These are phyloP conservation scores for Eucalyptus polyanthemos DNA, from an alignment of 345 rosid genomes.

Conservation along the genomic window DNA sequence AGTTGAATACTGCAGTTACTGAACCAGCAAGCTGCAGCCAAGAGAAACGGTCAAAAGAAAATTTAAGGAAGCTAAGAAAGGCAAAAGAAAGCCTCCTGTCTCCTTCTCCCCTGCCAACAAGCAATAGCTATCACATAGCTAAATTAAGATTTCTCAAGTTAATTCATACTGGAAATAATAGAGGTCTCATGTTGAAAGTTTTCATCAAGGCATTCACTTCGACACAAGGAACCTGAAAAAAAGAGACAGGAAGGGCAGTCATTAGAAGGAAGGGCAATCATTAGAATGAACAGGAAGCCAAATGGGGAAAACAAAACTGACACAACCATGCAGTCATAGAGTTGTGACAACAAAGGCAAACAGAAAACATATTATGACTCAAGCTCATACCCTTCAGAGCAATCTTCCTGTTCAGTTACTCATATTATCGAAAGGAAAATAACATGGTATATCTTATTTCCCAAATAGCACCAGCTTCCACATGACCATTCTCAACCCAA, in stretches of 20 bases:
- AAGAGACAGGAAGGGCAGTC: not conserved
- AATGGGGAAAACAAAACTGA: not conserved
- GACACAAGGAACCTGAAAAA: slow-evolving; percentile 73
- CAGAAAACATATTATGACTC: not conserved
- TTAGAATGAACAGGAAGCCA: not conserved
- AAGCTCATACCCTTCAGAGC: not conserved
- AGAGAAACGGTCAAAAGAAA: not conserved
- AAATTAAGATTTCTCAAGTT: not conserved
- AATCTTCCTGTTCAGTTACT: not conserved
- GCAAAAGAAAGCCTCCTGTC: not conserved
- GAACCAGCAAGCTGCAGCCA: slow-evolving; percentile 87
- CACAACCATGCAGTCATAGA: not conserved
- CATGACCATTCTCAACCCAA: not conserved
- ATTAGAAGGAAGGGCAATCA: not conserved
- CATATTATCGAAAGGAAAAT: not conserved
- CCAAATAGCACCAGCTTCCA: not conserved
- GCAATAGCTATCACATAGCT: not conserved
- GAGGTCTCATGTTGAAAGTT: slow-evolving; percentile 88
- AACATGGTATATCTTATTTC: not conserved
- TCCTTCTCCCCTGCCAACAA: not conserved
- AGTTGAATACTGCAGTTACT: slow-evolving; percentile 93
- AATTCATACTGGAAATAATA: slow-evolving; percentile 65
- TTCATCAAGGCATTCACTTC: slow-evolving; percentile 90
- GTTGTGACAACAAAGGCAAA: not conserved
- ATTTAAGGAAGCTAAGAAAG: not conserved